Conservation (phyloP, 805 yeast genomes). For the Naumovozyma castellii region DNA sequence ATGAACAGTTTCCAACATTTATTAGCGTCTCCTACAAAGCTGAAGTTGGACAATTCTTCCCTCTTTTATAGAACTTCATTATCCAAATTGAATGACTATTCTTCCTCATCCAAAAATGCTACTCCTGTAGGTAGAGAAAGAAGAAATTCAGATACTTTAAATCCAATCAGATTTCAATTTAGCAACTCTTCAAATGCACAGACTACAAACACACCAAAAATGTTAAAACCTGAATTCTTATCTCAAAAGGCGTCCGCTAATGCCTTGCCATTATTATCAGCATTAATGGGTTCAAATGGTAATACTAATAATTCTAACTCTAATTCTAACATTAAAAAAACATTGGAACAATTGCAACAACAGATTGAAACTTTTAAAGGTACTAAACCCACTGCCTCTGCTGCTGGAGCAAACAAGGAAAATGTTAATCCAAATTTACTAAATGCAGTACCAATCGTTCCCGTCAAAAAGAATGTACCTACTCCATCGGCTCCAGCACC, state of each 20-base stretch:
- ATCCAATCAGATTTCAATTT: not conserved
- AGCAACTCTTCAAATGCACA: not conserved
- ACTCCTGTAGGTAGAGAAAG: slow-evolving; percentile 10
- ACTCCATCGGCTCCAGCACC: not conserved
- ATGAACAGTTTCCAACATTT: slow-evolving; percentile 11
- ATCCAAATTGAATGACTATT: slow-evolving; percentile 24
- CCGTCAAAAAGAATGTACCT: too few species aligned
- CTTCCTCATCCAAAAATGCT: slow-evolving; percentile 7
- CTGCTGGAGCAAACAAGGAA: too few species aligned
- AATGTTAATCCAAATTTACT: too few species aligned
- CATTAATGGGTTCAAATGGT: slow-evolving; percentile 8
- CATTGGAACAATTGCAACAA: slow-evolving; percentile 14
- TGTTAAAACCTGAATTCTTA: slow-evolving; percentile 25
- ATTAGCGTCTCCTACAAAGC: slow-evolving; percentile 23
- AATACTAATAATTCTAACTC: slow-evolving; percentile 2
- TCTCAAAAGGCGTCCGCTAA: slow-evolving; percentile 10
- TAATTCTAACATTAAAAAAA: slow-evolving; percentile 10
- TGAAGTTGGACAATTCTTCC: slow-evolving; percentile 19
- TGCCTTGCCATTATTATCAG: slow-evolving; percentile 18
- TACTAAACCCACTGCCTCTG: not conserved
- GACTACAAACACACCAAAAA: slow-evolving; percentile 17
- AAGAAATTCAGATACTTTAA: slow-evolving; percentile 14
- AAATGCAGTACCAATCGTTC: too few species aligned
- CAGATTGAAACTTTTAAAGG: slow-evolving; percentile 3
- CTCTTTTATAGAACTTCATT: slow-evolving; percentile 25